A percentile compares a stretch with the other conserved stretches of the same genome.
These are phyloP conservation scores for Sequoiadendron giganteum DNA, from an alignment of 75 land plant species.

Conservation along the genomic window DNA sequence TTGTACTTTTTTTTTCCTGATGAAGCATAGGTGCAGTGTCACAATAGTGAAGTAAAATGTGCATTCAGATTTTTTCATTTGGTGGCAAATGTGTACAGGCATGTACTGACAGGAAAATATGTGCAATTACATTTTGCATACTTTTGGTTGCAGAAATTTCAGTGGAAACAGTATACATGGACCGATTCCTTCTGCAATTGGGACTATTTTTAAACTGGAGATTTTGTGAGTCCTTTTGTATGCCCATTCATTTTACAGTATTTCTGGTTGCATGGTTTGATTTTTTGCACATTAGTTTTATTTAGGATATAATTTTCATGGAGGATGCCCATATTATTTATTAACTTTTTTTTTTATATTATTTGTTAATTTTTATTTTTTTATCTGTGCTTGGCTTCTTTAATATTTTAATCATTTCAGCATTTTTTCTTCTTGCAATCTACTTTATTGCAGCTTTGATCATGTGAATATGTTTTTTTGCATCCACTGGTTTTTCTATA, in stretches of 20 bases:
- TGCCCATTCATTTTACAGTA: not conserved
- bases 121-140: not conserved
- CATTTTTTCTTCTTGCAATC: not conserved
- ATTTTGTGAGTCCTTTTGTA: constrained; percentile 45
- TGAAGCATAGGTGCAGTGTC: not conserved
- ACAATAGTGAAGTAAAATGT: not conserved
- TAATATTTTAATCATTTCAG: not conserved
- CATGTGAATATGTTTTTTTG: not conserved
- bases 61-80: not conserved
- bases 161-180: constrained; percentile 88
- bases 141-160: constrained; percentile 59
- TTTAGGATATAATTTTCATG: not conserved
- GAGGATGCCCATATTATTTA: not conserved
- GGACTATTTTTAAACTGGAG: constrained; percentile 54
- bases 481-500: not conserved
- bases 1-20: not conserved
- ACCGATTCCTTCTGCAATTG: constrained; percentile 66
- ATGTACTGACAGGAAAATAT: constrained; percentile 3
- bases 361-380: not conserved
- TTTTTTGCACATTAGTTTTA: not conserved
- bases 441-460: not conserved
- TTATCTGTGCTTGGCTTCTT: not conserved
- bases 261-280: not conserved
- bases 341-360: not conserved
- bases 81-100: not conserved